These are phyloP conservation scores for Euphorbia schlechtendalii DNA, from an alignment of 441 rosid genomes.

Conservation along the genomic window DNA sequence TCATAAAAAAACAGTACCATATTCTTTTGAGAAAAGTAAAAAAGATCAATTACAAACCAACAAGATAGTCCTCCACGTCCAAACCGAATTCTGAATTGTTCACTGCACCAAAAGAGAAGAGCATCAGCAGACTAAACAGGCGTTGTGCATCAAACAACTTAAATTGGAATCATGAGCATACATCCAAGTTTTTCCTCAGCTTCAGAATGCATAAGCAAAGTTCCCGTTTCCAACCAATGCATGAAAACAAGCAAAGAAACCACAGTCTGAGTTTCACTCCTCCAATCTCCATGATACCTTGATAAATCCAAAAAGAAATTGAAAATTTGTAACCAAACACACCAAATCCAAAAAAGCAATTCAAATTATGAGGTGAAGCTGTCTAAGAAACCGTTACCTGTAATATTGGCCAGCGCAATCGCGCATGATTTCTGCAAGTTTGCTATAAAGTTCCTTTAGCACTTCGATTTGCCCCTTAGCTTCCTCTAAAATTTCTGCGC, in stretches of 20 bases:
- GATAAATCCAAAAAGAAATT: constrained; percentile 1
- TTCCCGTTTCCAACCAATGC: constrained; percentile 88
- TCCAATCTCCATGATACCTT: constrained; percentile 97
- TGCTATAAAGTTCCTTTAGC: constrained; percentile 50
- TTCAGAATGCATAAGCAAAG: constrained; percentile 64
- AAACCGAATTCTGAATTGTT: constrained; percentile 54
- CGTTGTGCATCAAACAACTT: background rate
- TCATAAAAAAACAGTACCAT: background rate
- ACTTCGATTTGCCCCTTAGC: constrained; percentile 49
- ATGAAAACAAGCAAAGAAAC: constrained; percentile 77
- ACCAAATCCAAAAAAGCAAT: no score
- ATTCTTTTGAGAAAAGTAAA: background rate
- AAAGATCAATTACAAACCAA: constrained; percentile 37
- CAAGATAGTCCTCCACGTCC: constrained; percentile 86
- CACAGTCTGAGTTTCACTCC: constrained; percentile 74
- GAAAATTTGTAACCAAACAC: no score
- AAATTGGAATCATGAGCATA: constrained; percentile 28
- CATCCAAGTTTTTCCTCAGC: constrained; percentile 77
- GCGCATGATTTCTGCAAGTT: constrained; percentile 47
- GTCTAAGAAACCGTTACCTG: no score
- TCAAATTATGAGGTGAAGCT: no score
- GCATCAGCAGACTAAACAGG: constrained; percentile 10
- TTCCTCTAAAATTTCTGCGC: constrained; percentile 61
- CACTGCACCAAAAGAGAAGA: constrained; percentile 43
- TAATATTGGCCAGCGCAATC: constrained; percentile 61